A percentile compares a stretch with the other conserved stretches of the same genome.
phyloP scores from a whole-genome alignment of 176 grass and related monocot species.

The Triticum timopheevii region DNA sequence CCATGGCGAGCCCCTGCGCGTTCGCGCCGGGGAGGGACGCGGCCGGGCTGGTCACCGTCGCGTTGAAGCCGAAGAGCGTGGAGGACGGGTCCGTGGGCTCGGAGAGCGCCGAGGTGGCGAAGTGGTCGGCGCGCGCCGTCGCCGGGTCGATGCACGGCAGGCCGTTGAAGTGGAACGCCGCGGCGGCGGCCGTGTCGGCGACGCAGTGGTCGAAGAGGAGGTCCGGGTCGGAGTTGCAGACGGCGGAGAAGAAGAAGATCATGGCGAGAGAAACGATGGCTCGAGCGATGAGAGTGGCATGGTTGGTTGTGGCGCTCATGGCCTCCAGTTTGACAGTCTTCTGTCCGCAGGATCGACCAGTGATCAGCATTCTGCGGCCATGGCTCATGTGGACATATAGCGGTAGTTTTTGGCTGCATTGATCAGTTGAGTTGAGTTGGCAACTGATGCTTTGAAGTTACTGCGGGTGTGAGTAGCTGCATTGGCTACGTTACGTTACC shows the following conservation, averaged over 20 bases:
- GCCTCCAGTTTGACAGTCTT: background rate
- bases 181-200: conserved; percentile 16
- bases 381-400: background rate
- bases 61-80: conserved; percentile 47
- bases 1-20: conserved; percentile 58
- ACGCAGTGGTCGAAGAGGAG: conserved; percentile 58
- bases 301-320: conserved; percentile 2
- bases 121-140: conserved; percentile 38
- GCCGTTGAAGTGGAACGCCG: conserved; percentile 45
- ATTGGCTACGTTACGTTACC: background rate
- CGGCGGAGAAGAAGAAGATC: background rate
- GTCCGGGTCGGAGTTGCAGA: conserved; percentile 44
- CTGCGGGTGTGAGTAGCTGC: conserved; percentile 11
- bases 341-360: background rate
- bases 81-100: conserved; percentile 2
- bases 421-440: too few species aligned
- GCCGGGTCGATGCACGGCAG: conserved; percentile 58
- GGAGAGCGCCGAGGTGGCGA: conserved; percentile 54
- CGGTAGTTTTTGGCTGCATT: too few species aligned
- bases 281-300: background rate
- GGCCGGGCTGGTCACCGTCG: conserved; percentile 40
- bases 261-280: background rate
- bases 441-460: conserved; percentile 39
- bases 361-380: background rate
- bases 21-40: conserved; percentile 50